Conservation (phyloP, 805 yeast genomes). For the Helenozyma baotianmanensis region DNA sequence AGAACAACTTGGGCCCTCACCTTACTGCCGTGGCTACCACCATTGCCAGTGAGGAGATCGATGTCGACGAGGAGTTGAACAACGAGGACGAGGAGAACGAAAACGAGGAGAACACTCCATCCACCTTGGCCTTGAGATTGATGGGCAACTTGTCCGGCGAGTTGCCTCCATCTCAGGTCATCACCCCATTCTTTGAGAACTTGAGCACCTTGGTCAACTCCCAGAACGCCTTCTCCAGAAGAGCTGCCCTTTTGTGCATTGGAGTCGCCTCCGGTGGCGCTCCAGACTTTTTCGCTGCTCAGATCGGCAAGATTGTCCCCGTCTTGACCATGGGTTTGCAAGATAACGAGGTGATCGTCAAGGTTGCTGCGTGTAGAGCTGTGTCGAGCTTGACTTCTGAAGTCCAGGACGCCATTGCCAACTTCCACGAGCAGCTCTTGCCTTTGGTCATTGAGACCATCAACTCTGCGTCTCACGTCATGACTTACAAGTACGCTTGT, state of each 20-base stretch:
- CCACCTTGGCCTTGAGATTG: conserved; percentile 72
- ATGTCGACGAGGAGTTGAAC: conserved; percentile 70
- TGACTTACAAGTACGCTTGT: conserved; percentile 87
- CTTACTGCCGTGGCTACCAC: conserved; percentile 69
- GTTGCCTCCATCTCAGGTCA: conserved; percentile 90
- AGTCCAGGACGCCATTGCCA: conserved; percentile 79
- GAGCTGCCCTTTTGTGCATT: conserved; percentile 80
- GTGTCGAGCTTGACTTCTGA: conserved; percentile 75
- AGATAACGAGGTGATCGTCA: conserved; percentile 69
- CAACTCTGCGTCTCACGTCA: conserved; percentile 77
- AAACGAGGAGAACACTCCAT: conserved; percentile 84
- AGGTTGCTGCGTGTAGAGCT: conserved; percentile 81
- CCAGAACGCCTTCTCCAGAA: conserved; percentile 68
- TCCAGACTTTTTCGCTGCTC: conserved; percentile 82
- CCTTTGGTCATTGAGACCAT: conserved; percentile 85
- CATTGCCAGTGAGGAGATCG: conserved; percentile 72
- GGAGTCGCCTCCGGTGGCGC: conserved; percentile 88
- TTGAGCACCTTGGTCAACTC: conserved; percentile 47
- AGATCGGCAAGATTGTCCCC: conserved; percentile 68
- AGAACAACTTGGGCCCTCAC: conserved; percentile 79
- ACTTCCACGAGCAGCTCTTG: conserved; percentile 73
- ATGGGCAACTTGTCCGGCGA: conserved; percentile 74
- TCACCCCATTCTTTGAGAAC: conserved; percentile 69
- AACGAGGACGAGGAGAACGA: conserved; percentile 88
- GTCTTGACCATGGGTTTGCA: conserved; percentile 71